Evolutionary conservation across 2,329 filamentous ascomycete species (phyloP), one percentile per base, ranked within the genome.

Genomic region (Fusarium stilboides): DNA sequence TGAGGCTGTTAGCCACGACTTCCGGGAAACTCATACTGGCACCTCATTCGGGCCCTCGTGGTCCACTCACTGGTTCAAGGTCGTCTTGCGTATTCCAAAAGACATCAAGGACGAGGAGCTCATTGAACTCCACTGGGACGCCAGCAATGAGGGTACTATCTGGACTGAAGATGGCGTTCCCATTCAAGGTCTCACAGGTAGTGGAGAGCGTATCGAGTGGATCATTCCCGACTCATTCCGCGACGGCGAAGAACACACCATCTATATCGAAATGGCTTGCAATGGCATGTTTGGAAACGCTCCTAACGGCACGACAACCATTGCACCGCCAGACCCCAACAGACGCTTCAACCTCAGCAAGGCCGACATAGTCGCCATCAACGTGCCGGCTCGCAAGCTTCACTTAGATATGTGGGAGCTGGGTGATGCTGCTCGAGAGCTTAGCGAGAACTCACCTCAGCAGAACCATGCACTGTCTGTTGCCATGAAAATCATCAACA

Each of bases 251-350:
- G 88, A 94, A 75, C 94, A 98, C 78, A 89, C 87, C 19, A 92
- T 99, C 74, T 99, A 98, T 79, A 91, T 99, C 69, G 96, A 99
- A 82, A 97, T 98, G 93, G 96, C 96, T 20, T 98, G 96, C 82
- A 99, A 99, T 79, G 91, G 91, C 79, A 98, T 98, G 94, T 98
- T 98, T 81, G 96, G 96, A 73, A 97, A 97, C 78, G 92, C 94
- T 0, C 87, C 91, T 0, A 91, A 91, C 20, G 94, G 93, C 26
- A 93, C 97, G 78, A 72, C 70, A 44, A 89, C 86, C 33, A 98
- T 98, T 72, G 93, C 97, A 77, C 94, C 96, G 15, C 96, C 96
- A 0, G 86, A 92, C 62, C 92, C 93, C n/a, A 89, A 98, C 83
- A 92, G 87, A 74, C 92, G 92, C 77, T 99, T 92, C 78, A 86